Base-by-base conservation (phyloP, 768 basidiomycete genomes). In the Filobasidium wieringae region DNA sequence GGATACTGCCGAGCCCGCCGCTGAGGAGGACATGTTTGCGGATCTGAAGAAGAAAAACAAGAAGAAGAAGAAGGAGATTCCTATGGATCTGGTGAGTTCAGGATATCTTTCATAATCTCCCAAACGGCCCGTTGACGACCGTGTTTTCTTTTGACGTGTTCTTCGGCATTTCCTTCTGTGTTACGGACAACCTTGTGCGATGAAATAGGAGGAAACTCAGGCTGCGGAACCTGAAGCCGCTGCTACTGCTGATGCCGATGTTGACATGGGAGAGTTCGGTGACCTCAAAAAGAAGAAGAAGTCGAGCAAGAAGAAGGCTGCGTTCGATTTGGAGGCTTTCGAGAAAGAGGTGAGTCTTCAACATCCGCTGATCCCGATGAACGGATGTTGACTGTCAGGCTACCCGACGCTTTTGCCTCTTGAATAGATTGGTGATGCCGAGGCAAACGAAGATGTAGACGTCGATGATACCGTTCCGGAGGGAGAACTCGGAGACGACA, bases 11-110 rank as follows among this genome's bases (percentile, higher is more conserved):
- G 61, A 69, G 9, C 51, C 50, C 26, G 69, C 65, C 57, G 78
- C 78, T 4, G 77, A 81, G 11, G 88, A 86, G 61, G 91, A 91
- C 66, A 79, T 92, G 58, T 96, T 96, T 72, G 88, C 87, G 7
- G 93, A 96, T 71, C 79, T 96, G 73, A 95, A 96, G 78, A 78
- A 77, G 72, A 93, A 91, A 80, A 41, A 34, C 34, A 92, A 92
- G 79, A 92, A 90, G 77, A 91, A 91, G 70, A 75, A 74, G 72
- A 76, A 76, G 74, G 71, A 73, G 40, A 72, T 75, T 33, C 69
- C 74, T 36, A 66, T 76, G 50, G 76, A 75, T 54, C 58, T 71
- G 33, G 74, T 68, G 51, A 19, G 67, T 65, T 8, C 22, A 4
- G 31, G 31, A 24, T 5, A 3, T 15, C 12, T 24, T 60, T 52